Base-by-base conservation (phyloP, 352 stramenopile species). In the Peronosclerospora sorghi region DNA sequence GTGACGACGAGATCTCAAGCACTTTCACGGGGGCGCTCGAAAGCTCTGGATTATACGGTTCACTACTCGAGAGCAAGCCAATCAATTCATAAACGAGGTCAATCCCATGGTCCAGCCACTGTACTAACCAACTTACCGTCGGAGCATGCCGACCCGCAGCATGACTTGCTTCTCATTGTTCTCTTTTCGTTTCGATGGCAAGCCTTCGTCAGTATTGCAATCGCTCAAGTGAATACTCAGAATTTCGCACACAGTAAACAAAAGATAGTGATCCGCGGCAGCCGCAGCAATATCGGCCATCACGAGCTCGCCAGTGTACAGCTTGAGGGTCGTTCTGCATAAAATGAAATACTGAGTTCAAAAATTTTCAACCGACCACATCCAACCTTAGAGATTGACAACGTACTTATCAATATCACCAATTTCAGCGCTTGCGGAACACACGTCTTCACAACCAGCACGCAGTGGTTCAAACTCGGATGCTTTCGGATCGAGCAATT, bases 231-330 rank as follows among this genome's bases (percentile, higher is more conserved):
- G 54, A 39, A 88, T 83, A 26, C 65, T 75, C n/a, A 87, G 19
- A 30, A 91, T 86, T 53, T 91, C 72, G 48, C 75, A 88, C 4
- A 91, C 74, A 21, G 86, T 61, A 40, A 85, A 91, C 12, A 88
- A 36, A 13, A 88, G 48, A 35, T 78, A 81, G 48, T 88, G 72
- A 36, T 89, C 73, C 26, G 81, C 70, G 13, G 59, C 56, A 19
- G 66, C 64, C 2, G 66, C 59, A 1, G 61, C 65, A 18, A 85
- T 62, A 45, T 91, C 79, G 1, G 69, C 73, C n/a, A 88, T 61
- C 15, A 91, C 59, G 29, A 91, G 59, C 28, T 91, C 75, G 5
- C 79, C 79, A 2, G 48, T 73, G 53, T 86, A 52, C 26, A 88
- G 45, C 28, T 84, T 84, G 8, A 86, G 43, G 8, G 39, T 70